These are phyloP conservation scores for Globisporangium splendens DNA, from an alignment of 352 stramenopile genomes.

Conservation along the genomic window DNA sequence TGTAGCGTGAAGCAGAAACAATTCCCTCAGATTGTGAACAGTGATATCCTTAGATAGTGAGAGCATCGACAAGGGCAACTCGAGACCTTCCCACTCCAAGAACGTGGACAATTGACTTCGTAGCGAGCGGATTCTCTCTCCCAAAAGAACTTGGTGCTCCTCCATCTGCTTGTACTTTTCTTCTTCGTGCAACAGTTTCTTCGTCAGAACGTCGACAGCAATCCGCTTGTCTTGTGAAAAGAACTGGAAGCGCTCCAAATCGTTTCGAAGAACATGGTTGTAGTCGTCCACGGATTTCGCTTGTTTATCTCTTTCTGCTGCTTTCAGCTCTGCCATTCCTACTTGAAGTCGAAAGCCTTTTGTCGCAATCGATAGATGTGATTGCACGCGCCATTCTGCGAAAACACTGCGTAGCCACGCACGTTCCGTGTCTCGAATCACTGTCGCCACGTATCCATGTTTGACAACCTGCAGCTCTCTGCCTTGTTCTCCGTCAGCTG, in stretches of 20 bases:
- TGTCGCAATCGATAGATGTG: constrained; percentile 25
- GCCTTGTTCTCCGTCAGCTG: constrained; percentile 44
- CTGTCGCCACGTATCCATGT: constrained; percentile 50
- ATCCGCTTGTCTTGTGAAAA: constrained; percentile 77
- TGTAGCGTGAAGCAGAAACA: constrained; percentile 46
- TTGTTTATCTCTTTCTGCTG: constrained; percentile 58
- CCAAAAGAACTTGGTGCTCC: constrained; percentile 46
- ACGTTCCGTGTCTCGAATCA: constrained; percentile 47
- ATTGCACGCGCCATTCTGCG: constrained; percentile 37
- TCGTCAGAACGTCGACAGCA: constrained; percentile 69
- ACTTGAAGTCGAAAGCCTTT: constrained; percentile 51
- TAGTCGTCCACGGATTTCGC: constrained; percentile 67
- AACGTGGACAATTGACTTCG: constrained; percentile 46
- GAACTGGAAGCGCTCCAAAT: constrained; percentile 76
- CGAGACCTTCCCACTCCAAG: constrained; percentile 49
- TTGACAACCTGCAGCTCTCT: constrained; percentile 72
- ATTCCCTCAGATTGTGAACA: constrained; percentile 40
- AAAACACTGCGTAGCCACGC: constrained; percentile 42
- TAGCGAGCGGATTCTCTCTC: constrained; percentile 41
- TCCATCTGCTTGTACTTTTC: constrained; percentile 57
- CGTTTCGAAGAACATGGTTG: constrained; percentile 62
- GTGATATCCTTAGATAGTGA: constrained; percentile 47
- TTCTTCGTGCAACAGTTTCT: constrained; percentile 72
- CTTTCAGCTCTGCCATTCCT: constrained; percentile 50
- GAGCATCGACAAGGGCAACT: constrained; percentile 46